Base-by-base conservation (phyloP, 176 grass and related monocot genomes). In the Cymbopogon citratus region DNA sequence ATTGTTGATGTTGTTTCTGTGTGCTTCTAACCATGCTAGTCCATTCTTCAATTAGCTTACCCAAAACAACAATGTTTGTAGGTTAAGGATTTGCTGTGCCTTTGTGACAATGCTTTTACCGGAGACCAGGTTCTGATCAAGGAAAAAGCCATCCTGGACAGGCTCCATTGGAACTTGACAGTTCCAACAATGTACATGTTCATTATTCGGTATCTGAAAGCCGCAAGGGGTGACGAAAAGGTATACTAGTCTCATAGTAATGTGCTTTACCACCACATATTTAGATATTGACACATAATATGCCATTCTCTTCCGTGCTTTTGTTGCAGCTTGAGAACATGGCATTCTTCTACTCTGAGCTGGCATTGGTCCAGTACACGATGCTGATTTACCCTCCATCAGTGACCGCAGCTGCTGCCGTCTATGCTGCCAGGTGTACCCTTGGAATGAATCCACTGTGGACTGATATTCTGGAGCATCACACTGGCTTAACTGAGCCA, bases 101-200 rank as follows among this genome's bases (percentile, higher is more conserved):
- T 92, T 19, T 87, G 86, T 16, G 66, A 89, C 28, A 74, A 88
- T 19, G 79, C 86, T 16, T 93, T 86, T 27, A 83, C 12, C 24
- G 79, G 71, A 83, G 69, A 87, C 64, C 86, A 87, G 81, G 16
- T 93, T 65, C 69, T 97, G 44, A 36, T 35, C 13, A 97, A 60
- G 25, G 94, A 94, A 63, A 91, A 91, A 36, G 60, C 63, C 27
- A 79, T 94, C 68, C 75, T 94, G 6, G 91, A 92, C 73, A 89
- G 70, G 80, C 48, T 95, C 13, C 85, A 90, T 34, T 95, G 93
- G 93, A 92, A 95, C 79, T 77, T 95, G 36, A 92, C 90, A 18
- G 82, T 95, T 68, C 93, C 90, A 4, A 95, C 93, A 21, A 23
- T 80, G 36, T 90, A 92, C 76, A 84, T 92, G 87, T 95, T 95